Conservation (phyloP, 2,329 filamentous ascomycete species). For the Geosmithia putterillii region DNA sequence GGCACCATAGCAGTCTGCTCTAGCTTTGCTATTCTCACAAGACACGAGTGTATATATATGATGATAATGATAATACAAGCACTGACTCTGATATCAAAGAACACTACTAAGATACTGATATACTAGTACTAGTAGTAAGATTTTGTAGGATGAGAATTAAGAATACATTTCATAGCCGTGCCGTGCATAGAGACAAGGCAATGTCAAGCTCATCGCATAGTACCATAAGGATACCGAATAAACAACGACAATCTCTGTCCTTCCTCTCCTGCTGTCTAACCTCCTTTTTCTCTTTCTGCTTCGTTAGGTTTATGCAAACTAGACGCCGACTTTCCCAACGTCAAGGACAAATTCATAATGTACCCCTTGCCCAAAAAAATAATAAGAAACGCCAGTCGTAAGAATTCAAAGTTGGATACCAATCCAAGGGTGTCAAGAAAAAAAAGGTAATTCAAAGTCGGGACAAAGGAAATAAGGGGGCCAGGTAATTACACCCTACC, state of each 20-base stretch:
- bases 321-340: background rate
- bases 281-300: background rate
- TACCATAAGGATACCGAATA: too few species aligned
- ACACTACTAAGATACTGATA: too few species aligned
- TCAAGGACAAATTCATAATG: background rate
- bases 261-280: background rate
- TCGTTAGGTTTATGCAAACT: background rate
- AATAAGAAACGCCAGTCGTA: background rate
- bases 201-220: too few species aligned
- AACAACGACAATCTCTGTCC: background rate
- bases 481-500: background rate
- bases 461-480: background rate
- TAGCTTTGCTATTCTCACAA: background rate
- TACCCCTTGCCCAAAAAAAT: background rate
- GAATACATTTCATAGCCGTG: too few species aligned
- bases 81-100: too few species aligned
- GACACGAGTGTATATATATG: too few species aligned
- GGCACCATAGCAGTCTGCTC: conserved; percentile 17
- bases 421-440: too few species aligned
- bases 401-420: too few species aligned
- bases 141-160: too few species aligned
- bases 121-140: too few species aligned
- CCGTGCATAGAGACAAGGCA: too few species aligned
- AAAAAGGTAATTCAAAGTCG: background rate
- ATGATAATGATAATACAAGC: too few species aligned